Conservation (phyloP, 2,329 filamentous ascomycete species). For the Cladophialophora yegresii region DNA sequence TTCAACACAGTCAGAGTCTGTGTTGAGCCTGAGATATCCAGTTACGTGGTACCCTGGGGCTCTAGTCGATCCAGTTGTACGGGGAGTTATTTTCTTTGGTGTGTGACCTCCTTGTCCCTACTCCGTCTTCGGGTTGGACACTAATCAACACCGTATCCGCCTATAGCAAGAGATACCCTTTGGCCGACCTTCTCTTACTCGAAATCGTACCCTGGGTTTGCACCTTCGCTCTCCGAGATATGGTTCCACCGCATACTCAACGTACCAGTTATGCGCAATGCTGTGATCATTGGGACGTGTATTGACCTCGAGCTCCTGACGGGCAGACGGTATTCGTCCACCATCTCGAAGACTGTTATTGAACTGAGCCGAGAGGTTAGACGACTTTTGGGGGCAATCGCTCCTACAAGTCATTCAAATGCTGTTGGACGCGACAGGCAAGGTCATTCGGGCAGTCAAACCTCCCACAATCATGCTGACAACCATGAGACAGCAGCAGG, state of each 20-base stretch:
- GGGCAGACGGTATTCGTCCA: not conserved
- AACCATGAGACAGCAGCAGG: not conserved
- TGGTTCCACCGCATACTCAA: slow-evolving; percentile 11
- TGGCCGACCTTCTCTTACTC: slow-evolving; percentile 11
- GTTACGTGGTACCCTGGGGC: not conserved
- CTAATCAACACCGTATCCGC: not conserved
- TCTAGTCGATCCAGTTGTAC: slow-evolving; percentile 6
- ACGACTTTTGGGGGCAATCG: not conserved
- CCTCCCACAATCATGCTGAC: not conserved
- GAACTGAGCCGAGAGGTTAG: slow-evolving; percentile 8
- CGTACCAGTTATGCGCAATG: slow-evolving; percentile 10
- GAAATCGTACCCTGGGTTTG: not conserved
- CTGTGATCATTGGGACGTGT: slow-evolving; percentile 6
- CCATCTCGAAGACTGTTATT: not conserved
- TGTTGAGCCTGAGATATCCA: not conserved
- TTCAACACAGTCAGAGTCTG: not conserved
- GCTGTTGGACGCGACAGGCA: not conserved
- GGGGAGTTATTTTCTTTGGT: slow-evolving; percentile 15
- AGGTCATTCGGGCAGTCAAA: not conserved
- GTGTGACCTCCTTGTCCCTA: not conserved
- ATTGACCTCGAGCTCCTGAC: slow-evolving; percentile 10
- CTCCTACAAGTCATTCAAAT: not conserved
- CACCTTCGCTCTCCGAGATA: not conserved
- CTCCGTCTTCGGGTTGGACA: not conserved
- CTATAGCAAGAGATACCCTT: slow-evolving; percentile 6